Conservation (phyloP, 2,329 filamentous ascomycete species). For the Sporothrix curviconia region DNA sequence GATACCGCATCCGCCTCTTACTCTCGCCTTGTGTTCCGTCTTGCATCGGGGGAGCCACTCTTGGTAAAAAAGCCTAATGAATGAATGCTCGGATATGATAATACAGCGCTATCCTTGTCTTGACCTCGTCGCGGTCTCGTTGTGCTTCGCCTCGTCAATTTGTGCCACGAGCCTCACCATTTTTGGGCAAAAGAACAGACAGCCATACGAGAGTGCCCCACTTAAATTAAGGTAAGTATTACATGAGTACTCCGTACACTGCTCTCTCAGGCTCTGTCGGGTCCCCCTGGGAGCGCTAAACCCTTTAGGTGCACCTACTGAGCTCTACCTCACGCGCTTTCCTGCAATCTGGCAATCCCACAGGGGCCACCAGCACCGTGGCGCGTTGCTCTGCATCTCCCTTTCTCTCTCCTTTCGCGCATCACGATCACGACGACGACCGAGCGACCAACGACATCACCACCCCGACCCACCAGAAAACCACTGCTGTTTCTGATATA, state of each 20-base stretch:
- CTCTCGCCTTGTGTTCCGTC: too few species aligned
- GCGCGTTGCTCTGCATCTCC: constrained; percentile 1
- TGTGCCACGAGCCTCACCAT: too few species aligned
- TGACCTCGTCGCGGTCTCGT: too few species aligned
- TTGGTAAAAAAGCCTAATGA: too few species aligned
- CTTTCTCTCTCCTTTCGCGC: neutral
- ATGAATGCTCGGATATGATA: too few species aligned
- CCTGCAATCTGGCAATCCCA: constrained; percentile 15
- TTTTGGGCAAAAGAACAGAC: too few species aligned
- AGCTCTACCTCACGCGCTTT: constrained; percentile 8
- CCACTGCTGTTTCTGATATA: too few species aligned
- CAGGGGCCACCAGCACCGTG: too few species aligned
- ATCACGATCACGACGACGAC: neutral
- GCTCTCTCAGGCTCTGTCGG: neutral
- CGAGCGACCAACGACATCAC: neutral
- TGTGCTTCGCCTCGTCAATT: too few species aligned
- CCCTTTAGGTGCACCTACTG: neutral
- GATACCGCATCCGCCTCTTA: too few species aligned
- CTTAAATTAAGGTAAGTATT: constrained; percentile 4
- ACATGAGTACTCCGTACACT: neutral
- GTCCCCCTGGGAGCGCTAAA: neutral
- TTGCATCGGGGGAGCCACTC: too few species aligned
- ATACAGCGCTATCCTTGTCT: too few species aligned
- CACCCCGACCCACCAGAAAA: neutral
- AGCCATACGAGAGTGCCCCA: neutral